Evolutionary conservation across 2,329 filamentous ascomycete genomes (phyloP), one percentile per base, ranked within the genome.

Genomic region (Graphiopsis chlorocephala): DNA sequence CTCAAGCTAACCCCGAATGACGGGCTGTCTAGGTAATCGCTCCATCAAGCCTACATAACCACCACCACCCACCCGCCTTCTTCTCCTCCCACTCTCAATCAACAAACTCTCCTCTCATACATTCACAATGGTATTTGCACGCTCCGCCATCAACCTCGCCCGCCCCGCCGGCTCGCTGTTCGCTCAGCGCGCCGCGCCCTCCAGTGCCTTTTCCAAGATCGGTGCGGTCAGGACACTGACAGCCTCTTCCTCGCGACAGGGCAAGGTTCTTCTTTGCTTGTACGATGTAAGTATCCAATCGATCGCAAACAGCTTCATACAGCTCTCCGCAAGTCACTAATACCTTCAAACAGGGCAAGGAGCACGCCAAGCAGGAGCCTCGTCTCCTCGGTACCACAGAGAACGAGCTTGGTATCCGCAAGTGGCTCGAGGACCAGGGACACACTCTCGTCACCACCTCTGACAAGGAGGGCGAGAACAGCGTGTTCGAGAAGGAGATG

Each of bases 371-470:
- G 81, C 86, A 97, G 77, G 92, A 96, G 78, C 93, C 93, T 69
- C 87, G 86, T 75, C 86, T 99, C 73, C 88, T 97, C 75, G 95
- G 95, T 76, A 97, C 95, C 69, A 97, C 93, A 57, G 92, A 99
- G 86, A 98, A 98, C 81, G 95, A 99, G 86, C 92, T 99, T 68
- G 95, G 95, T 73, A 85, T 99, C 78, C 88, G 95, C 77, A 93
- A 96, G 82, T 99, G 95, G 94, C 89, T 99, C 73, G 95, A 98
- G 85, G 91, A 94, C 68, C 90, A 96, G 80, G 95, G 95, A 75
- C 95, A 99, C 87, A 96, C 92, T 69, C 88, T 99, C 68, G 87
- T 99, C 73, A 99, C 95, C 74, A 99, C 95, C 70, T 97, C 93
- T 53, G 92, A 97, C 85, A 99, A 99, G 85, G 95, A 99, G 74